Conservation (phyloP, 805 yeast genomes). For the Teunomyces funiuensis region DNA sequence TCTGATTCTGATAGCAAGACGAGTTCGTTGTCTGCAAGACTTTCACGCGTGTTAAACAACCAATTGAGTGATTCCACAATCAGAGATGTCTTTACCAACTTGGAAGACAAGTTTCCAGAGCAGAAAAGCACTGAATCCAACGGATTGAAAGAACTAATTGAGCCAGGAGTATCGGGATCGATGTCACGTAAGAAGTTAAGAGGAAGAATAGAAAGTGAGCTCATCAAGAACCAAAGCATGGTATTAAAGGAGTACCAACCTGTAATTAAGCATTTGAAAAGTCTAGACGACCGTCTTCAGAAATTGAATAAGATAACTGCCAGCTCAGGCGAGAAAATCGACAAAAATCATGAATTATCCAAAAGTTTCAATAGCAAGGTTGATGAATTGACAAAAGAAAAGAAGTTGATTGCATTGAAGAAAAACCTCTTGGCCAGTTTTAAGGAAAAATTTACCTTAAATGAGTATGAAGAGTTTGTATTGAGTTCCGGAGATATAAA, state of each 20-base stretch:
- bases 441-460: conserved; percentile 62
- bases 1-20: background rate
- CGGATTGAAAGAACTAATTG: conserved; percentile 35
- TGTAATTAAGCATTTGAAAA: conserved; percentile 25
- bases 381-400: conserved; percentile 27
- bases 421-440: conserved; percentile 53
- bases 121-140: conserved; percentile 14
- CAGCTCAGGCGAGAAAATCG: conserved; percentile 44
- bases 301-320: conserved; percentile 18
- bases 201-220: conserved; percentile 59
- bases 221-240: conserved; percentile 51
- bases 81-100: conserved; percentile 31
- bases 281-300: conserved; percentile 17
- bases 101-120: conserved; percentile 31
- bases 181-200: conserved; percentile 59
- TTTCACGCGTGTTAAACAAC: conserved; percentile 50
- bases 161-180: conserved; percentile 55
- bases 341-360: conserved; percentile 22
- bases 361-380: conserved; percentile 24
- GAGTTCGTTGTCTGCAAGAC: conserved; percentile 38
- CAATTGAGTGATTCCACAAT: conserved; percentile 34
- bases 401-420: conserved; percentile 42
- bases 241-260: conserved; percentile 36
- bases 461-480: conserved; percentile 67
- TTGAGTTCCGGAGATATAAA: conserved; percentile 48